Evolutionary conservation across 768 basidiomycete species (phyloP).

Genomic region (Boletus rex-veris): DNA sequence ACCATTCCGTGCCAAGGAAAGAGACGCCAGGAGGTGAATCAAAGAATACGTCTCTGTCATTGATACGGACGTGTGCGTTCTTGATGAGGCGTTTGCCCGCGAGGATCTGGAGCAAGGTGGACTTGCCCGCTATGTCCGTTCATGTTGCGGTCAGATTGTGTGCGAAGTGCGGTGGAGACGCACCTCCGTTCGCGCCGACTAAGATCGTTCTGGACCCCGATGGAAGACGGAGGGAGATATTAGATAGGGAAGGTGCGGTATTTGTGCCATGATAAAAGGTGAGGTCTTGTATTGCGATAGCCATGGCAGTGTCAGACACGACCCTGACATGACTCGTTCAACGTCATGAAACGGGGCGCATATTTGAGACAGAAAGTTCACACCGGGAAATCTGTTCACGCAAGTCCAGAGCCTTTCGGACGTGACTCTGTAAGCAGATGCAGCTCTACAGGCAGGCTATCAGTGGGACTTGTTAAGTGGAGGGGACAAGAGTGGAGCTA

Average conservation of each 20-base stretch:
- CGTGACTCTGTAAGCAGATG: too few species aligned
- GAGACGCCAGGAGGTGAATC: slow-evolving; percentile 79
- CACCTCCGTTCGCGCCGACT: slow-evolving; percentile 93
- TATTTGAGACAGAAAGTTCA: not conserved
- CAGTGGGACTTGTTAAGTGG: too few species aligned
- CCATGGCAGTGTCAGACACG: not conserved
- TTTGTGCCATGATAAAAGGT: slow-evolving; percentile 54
- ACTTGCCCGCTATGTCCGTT: slow-evolving; percentile 73
- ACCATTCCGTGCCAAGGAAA: slow-evolving; percentile 95
- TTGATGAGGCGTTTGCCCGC: slow-evolving; percentile 86
- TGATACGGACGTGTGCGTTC: slow-evolving; percentile 61
- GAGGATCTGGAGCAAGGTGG: slow-evolving; percentile 90
- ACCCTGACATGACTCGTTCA: not conserved
- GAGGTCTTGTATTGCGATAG: slow-evolving; percentile 43
- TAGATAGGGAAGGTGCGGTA: slow-evolving; percentile 50
- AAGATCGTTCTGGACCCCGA: slow-evolving; percentile 80
- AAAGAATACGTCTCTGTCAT: slow-evolving; percentile 85
- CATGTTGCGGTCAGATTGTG: not conserved
- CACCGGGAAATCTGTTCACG: not conserved
- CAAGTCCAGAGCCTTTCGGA: too few species aligned
- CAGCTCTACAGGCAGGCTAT: too few species aligned
- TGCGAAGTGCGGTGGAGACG: slow-evolving; percentile 20
- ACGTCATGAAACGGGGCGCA: not conserved
- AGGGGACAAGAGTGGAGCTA: too few species aligned
- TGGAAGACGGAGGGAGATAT: slow-evolving; percentile 65